Percentiles rank a stretch among this genome's conserved stretches.
Conservation (phyloP, 495 filamentous ascomycete species). For the Penicillium steckii region DNA sequence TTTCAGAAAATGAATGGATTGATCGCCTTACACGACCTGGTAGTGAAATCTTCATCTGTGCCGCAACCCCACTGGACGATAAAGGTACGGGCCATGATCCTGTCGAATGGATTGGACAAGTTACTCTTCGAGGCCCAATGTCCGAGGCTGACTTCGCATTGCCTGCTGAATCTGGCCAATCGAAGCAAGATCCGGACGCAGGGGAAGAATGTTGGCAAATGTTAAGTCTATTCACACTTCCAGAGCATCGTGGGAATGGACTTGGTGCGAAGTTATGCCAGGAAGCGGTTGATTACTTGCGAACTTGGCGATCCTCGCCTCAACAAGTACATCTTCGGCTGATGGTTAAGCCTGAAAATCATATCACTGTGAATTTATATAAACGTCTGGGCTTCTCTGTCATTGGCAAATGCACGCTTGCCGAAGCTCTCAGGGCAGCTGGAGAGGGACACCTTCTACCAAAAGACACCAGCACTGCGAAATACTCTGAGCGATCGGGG, state of each 20-base stretch:
- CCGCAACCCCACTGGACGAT: conserved; percentile 15
- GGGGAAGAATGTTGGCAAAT: conserved; percentile 36
- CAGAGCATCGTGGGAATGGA: conserved; percentile 30
- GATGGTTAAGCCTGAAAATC: conserved; percentile 32
- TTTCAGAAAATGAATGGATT: conserved; percentile 27
- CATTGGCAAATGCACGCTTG: conserved; percentile 28
- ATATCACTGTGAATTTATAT: conserved; percentile 29
- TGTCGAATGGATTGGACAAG: conserved; percentile 32
- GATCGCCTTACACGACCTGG: conserved; percentile 14
- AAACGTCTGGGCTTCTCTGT: conserved; percentile 29
- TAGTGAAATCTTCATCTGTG: conserved; percentile 31
- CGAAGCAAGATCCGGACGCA: conserved; percentile 10
- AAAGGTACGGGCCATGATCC: conserved; percentile 6
- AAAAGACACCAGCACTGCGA: conserved; percentile 19
- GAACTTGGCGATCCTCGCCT: conserved; percentile 11
- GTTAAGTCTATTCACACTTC: conserved; percentile 33
- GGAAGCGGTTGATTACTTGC: conserved; percentile 26
- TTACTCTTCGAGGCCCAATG: conserved; percentile 31
- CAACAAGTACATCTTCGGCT: conserved; percentile 21
- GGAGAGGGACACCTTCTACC: conserved; percentile 32
- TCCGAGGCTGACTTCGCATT: conserved; percentile 17
- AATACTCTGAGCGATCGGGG: conserved; percentile 20
- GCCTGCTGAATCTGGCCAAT: conserved; percentile 20
- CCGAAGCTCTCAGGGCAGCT: conserved; percentile 33
- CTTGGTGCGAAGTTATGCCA: conserved; percentile 34